Evolutionary conservation across 352 stramenopile genomes (phyloP), one percentile per base, ranked within the genome.

Genomic region (Phytophthora tubulina): DNA sequence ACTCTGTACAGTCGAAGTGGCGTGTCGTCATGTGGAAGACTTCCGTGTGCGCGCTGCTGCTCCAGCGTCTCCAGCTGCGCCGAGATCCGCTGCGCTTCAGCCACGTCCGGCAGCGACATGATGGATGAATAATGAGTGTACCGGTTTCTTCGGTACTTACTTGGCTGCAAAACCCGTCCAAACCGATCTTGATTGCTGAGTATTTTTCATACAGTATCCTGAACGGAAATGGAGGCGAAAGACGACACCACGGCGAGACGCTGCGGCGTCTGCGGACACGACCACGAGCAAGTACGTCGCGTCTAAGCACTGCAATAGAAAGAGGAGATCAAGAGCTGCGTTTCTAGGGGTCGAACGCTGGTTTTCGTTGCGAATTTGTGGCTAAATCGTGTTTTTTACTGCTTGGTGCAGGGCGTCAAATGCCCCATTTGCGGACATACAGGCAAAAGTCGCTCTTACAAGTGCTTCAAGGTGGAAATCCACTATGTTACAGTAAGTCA

Each of bases 371-470:
- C 15, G 8, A 52, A 69, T 49, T 44, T 21, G 41, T 6, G 21
- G 35, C 35, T 62, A 59, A 60, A 41, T 36, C 21, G 21, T 50
- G 39, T 44, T 1, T 1, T 48, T 69, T 50, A 21, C 11, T 45
- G n/a, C 35, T 17, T 46, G 10, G 9, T 56, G 38, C 38, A 93
- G 86, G 79, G 75, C 17, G 46, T 76, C 32, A 92, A 90, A 63
- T 93, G 84, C 67, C 39, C 67, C 3, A 69, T 93, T 49, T 93
- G 86, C 54, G 86, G 86, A 5, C 86, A 93, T 63, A 89, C 63
- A 0, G 86, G 86, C 67, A 91, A 89, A 75, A 91, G 86, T 62
- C 79, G 82, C 21, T 72, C 79, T n/a, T 88, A 88, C 57, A 78
- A 85, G 39, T 78, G 84, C 27, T 76, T 92, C 41, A 74, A 85